phyloP scores from a whole-genome alignment of 345 rosid genomes.

The Gossypium anomalum region DNA sequence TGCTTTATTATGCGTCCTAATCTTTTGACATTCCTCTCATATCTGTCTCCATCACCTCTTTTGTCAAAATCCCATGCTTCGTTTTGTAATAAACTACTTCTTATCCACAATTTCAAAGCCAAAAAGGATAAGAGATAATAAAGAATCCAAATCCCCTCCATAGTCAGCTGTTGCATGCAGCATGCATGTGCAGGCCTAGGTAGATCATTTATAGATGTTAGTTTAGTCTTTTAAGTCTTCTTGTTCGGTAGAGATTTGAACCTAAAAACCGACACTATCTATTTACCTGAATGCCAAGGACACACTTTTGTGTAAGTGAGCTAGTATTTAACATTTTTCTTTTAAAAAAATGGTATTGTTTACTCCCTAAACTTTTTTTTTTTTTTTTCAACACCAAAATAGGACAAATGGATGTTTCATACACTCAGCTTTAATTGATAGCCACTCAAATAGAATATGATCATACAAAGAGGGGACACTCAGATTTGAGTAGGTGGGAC shows the following conservation, averaged over 20 bases:
- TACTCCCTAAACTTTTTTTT: not conserved
- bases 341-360: not conserved
- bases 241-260: not conserved
- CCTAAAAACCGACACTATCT: conserved; percentile 2
- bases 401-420: conserved; percentile 28
- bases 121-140: not conserved
- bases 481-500: conserved; percentile 23
- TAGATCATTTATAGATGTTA: not conserved
- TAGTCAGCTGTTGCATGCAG: not conserved
- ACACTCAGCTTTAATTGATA: conserved; percentile 21
- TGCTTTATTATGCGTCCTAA: conserved; percentile 9
- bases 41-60: not conserved
- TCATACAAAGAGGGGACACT: conserved; percentile 13
- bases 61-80: not conserved
- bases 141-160: not conserved
- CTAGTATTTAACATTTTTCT: not conserved
- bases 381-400: conserved; percentile 15
- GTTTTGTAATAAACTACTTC: not conserved
- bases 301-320: not conserved
- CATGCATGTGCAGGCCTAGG: conserved; percentile 2
- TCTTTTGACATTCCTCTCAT: conserved; percentile 12
- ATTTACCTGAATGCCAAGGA: not conserved
- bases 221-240: not conserved
- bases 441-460: conserved; percentile 15
- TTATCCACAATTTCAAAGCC: not conserved